Conservation (phyloP, 2,329 filamentous ascomycete species). For the Microthyrium microscopicum region DNA sequence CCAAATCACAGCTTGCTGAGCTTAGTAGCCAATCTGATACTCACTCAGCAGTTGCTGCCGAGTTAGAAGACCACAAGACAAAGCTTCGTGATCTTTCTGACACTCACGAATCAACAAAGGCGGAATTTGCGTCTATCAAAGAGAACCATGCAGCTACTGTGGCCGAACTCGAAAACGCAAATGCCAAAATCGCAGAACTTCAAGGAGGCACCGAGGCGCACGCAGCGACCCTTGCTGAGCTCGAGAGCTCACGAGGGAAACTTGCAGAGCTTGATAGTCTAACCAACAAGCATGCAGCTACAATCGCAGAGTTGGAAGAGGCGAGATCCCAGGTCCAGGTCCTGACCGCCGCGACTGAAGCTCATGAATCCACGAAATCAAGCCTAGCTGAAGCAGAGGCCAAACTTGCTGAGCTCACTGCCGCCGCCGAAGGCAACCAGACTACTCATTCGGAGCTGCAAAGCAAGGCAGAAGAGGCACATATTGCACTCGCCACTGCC, state of each 20-base stretch:
- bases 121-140: background rate
- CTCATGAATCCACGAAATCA: conserved; percentile 4
- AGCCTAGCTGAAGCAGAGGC: conserved; percentile 1
- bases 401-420: conserved; percentile 1
- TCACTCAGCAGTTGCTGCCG: background rate
- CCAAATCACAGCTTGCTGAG: conserved; percentile 1
- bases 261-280: conserved; percentile 1
- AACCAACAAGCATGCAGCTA: conserved; percentile 1
- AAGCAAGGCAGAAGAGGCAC: conserved; percentile 5
- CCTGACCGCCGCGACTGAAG: background rate
- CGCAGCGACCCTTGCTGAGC: conserved; percentile 1
- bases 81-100: background rate
- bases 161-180: conserved; percentile 3
- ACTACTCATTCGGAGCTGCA: conserved; percentile 4
- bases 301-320: conserved; percentile 3
- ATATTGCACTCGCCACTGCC: conserved; percentile 2
- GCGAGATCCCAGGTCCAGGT: background rate
- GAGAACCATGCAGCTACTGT: conserved; percentile 3
- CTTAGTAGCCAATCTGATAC: conserved; percentile 4
- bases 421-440: conserved; percentile 2
- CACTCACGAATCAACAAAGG: background rate
- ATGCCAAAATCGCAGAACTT: conserved; percentile 4
- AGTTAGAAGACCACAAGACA: background rate
- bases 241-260: background rate
- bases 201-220: conserved; percentile 1